A percentile compares a stretch with the other conserved stretches of the same genome.
These are phyloP conservation scores for Boletellus deceptivus DNA, from an alignment of 1,284 basidiomycete genomes.

Conservation along the genomic window DNA sequence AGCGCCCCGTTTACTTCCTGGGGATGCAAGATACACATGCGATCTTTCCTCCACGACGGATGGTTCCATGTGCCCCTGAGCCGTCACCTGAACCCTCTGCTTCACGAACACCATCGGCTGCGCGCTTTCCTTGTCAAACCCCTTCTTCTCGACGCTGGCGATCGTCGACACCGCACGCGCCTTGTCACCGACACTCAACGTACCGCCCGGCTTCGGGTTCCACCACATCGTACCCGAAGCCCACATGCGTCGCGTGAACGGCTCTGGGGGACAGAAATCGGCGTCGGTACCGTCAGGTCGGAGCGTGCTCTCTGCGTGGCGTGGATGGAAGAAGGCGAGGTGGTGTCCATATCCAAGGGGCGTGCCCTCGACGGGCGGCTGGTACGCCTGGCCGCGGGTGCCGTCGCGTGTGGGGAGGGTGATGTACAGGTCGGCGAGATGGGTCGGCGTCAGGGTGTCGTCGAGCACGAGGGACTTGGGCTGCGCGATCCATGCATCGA, in stretches of 20 bases:
- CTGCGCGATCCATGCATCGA: conserved; percentile 52
- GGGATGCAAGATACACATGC: conserved; percentile 68
- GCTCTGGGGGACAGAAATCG: conserved; percentile 69
- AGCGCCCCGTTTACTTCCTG: conserved; percentile 31
- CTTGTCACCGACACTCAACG: conserved; percentile 54
- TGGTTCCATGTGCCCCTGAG: conserved; percentile 40
- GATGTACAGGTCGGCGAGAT: conserved; percentile 58
- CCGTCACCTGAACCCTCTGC: conserved; percentile 54
- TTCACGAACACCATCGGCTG: conserved; percentile 78
- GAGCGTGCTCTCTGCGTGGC: conserved; percentile 55
- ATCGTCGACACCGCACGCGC: conserved; percentile 54
- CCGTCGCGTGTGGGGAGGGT: conserved; percentile 73
- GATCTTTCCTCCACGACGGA: conserved; percentile 66
- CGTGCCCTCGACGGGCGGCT: conserved; percentile 41
- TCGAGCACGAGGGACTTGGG: conserved; percentile 41
- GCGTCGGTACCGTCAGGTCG: conserved; percentile 71
- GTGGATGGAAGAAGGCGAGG: conserved; percentile 73
- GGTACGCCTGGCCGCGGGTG: conserved; percentile 28
- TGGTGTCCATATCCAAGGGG: conserved; percentile 64
- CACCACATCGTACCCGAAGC: conserved; percentile 73
- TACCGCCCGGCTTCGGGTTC: conserved; percentile 39
- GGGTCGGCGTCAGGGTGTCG: conserved; percentile 51
- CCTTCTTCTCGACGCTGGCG: conserved; percentile 62
- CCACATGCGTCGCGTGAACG: conserved; percentile 83
- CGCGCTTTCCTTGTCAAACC: conserved; percentile 44